Percentiles rank a stretch among this genome's conserved stretches.
phyloP scores from a whole-genome alignment of 768 basidiomycete genomes.

The Chalciporus piperatus region DNA sequence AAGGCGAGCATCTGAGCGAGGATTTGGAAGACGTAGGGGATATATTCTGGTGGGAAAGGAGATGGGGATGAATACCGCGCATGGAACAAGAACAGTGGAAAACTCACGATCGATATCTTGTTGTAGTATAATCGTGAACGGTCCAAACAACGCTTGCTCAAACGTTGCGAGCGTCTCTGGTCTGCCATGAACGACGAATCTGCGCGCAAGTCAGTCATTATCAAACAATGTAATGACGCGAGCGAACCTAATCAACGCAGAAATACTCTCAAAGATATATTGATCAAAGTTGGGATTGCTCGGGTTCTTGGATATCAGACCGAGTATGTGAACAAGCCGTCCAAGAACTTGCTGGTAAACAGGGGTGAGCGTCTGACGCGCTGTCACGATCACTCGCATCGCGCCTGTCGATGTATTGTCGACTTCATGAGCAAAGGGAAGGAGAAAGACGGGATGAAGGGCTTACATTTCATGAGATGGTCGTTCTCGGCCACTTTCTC shows the following conservation, averaged over 20 bases:
- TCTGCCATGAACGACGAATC: slow-evolving; percentile 77
- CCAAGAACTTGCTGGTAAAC: slow-evolving; percentile 61
- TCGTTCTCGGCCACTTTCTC: slow-evolving; percentile 98
- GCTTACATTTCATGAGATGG: slow-evolving; percentile 93
- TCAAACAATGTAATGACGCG: background rate
- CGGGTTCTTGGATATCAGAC: slow-evolving; percentile 90
- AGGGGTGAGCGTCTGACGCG: slow-evolving; percentile 72
- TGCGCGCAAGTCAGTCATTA: slow-evolving; percentile 26
- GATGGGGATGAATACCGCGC: background rate
- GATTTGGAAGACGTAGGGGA: slow-evolving; percentile 96
- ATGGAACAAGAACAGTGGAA: background rate
- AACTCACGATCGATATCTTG: slow-evolving; percentile 88
- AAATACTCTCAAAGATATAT: slow-evolving; percentile 94
- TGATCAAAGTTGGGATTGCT: slow-evolving; percentile 98
- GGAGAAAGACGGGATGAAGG: background rate
- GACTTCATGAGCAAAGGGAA: background rate
- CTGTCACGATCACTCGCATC: slow-evolving; percentile 92
- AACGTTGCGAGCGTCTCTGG: slow-evolving; percentile 68
- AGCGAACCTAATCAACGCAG: slow-evolving; percentile 81
- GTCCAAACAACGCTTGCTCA: slow-evolving; percentile 78
- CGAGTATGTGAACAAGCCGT: slow-evolving; percentile 80
- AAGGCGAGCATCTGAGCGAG: slow-evolving; percentile 93
- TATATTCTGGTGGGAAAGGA: slow-evolving; percentile 60
- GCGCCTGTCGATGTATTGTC: slow-evolving; percentile 56
- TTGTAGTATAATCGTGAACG: slow-evolving; percentile 84